These are phyloP conservation scores for Tetrapisispora nanseiensis DNA, from an alignment of 805 yeast genomes.

Conservation along the genomic window DNA sequence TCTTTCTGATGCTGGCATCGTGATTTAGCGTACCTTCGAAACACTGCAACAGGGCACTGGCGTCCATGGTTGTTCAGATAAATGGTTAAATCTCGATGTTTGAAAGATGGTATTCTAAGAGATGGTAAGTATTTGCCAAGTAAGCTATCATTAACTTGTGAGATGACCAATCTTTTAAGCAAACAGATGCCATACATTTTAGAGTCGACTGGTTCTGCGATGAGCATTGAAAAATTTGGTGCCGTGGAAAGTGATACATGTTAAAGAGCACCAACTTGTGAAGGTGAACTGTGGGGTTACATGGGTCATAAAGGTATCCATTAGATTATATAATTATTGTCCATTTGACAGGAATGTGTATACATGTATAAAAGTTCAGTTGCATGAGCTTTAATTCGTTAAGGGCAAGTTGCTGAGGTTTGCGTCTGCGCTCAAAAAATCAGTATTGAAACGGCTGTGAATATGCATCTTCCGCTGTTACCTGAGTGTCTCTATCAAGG, in stretches of 20 bases:
- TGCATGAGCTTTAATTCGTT: too few relatives aligned
- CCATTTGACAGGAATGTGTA: neutral
- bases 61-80: too few relatives aligned
- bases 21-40: constrained; percentile 72
- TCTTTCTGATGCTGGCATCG: constrained; percentile 47
- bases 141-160: too few relatives aligned
- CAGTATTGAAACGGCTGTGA: constrained; percentile 24
- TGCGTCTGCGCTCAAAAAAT: too few relatives aligned
- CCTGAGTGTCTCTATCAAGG: constrained; percentile 5
- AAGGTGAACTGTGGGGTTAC: neutral
- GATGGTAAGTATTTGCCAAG: too few relatives aligned
- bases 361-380: neutral
- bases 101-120: too few relatives aligned
- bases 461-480: constrained; percentile 24
- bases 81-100: too few relatives aligned
- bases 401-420: too few relatives aligned
- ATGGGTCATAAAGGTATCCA: neutral
- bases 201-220: too few relatives aligned
- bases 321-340: neutral
- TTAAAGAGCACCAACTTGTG: neutral
- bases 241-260: neutral
- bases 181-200: too few relatives aligned
- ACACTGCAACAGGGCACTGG: constrained; percentile 55
- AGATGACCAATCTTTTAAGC: too few relatives aligned
- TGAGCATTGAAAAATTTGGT: constrained; percentile 1